Base-by-base conservation (phyloP, 1,284 basidiomycete species). In the Cryptococcus sp. region DNA sequence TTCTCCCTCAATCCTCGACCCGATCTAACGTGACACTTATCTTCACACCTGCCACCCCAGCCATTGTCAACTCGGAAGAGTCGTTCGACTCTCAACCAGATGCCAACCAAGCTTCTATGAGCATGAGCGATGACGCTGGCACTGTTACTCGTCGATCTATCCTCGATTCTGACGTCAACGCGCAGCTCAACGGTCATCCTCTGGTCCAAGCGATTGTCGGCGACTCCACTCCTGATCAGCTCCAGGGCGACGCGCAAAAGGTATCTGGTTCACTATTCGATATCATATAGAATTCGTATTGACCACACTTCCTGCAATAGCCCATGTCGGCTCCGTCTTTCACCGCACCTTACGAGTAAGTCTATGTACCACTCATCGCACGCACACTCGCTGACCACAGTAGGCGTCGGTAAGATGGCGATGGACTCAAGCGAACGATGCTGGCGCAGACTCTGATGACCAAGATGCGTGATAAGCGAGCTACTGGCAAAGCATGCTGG, bases 1-100 rank as follows among this genome's bases (percentile, higher is more conserved):
- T 54, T n/a, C 39, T 61, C 29, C 56, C 64, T 11, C 55, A 59
- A 29, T 41, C 49, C 2, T 47, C 48, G 15, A 49, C 40, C n/a
- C 54, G 61, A 16, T 67, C 67, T 20, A 69, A 69, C 52, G 63
- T 69, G 22, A 69, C 67, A 3, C 58, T 69, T n/a, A 60, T 69
- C 54, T 69, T 69, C 57, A 64, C 67, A 3, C 67, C 66, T 34
- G 58, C 55, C 19, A 67, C 57, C 51, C 61, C 63, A 7, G 47
- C 59, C 16, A 46, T 63, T 10, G 46, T 58, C 47, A 58, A 58
- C 45, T 4, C n/a, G 13, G 41, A 46, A 23, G 57, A 52, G 16
- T 50, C 52, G 6, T 40, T 58, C 34, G 46, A 51, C 34, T 43
- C 43, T 15, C 29, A 34, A 10, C 29, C 29, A 34, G 29, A 34